These are phyloP conservation scores for Potentilla sterilis DNA, from an alignment of 306 rosid species.

Conservation along the genomic window DNA sequence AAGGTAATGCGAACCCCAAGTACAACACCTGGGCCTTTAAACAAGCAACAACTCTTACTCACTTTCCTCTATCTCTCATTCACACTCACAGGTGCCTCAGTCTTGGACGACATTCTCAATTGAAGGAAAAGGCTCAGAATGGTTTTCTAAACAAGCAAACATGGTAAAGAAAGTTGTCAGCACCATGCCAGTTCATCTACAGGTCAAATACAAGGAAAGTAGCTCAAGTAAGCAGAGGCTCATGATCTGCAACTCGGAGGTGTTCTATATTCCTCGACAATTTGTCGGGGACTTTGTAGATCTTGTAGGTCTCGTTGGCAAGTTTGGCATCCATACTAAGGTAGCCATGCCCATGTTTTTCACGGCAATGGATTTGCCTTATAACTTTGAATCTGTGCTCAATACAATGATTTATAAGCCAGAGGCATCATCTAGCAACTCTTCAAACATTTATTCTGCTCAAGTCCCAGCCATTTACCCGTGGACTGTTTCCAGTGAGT, in stretches of 20 bases:
- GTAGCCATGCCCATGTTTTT: conserved; percentile 77
- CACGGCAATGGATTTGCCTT: conserved; percentile 57
- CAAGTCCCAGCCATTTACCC: conserved; percentile 69
- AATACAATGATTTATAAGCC: conserved; percentile 51
- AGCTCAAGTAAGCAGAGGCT: conserved; percentile 34
- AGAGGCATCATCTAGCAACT: conserved; percentile 37
- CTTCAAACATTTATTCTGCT: conserved; percentile 55
- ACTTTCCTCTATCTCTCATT: not conserved
- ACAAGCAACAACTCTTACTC: not conserved
- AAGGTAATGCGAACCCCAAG: conserved; percentile 42
- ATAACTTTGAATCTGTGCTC: conserved; percentile 58
- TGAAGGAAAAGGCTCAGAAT: conserved; percentile 37
- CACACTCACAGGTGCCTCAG: conserved; percentile 45
- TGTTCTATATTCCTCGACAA: conserved; percentile 63
- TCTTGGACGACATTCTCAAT: conserved; percentile 55
- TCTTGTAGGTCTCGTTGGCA: conserved; percentile 57
- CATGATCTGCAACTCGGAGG: conserved; percentile 54
- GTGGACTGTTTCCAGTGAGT: conserved; percentile 64
- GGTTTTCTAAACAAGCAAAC: conserved; percentile 70
- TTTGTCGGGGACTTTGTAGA: conserved; percentile 57
- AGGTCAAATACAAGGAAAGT: conserved; percentile 62
- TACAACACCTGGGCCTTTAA: not conserved
- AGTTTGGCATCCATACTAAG: conserved; percentile 57
- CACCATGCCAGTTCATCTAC: conserved; percentile 70
- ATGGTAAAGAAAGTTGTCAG: conserved; percentile 64